These are phyloP conservation scores for Huntiella moniliformis DNA, from an alignment of 2,329 filamentous ascomycete species.

Conservation along the genomic window DNA sequence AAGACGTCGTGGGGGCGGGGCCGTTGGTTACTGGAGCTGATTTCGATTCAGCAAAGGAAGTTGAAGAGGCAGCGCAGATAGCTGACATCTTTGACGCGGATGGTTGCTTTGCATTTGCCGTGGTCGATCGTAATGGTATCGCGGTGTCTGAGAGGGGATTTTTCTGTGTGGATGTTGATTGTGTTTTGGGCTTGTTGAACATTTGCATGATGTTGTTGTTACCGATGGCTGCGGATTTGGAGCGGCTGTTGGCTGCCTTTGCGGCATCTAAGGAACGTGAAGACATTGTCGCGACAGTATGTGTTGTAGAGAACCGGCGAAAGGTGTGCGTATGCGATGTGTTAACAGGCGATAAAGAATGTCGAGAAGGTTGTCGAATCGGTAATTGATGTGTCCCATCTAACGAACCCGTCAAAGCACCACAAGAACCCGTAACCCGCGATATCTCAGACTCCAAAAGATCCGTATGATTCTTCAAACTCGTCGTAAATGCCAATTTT, in stretches of 20 bases:
- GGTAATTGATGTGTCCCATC: too few relatives aligned
- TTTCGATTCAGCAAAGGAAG: constrained; percentile 2
- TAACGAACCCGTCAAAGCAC: too few relatives aligned
- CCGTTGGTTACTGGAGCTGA: too few relatives aligned
- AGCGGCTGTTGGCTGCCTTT: neutral
- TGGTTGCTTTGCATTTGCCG: neutral
- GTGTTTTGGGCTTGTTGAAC: neutral
- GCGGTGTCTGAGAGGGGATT: neutral
- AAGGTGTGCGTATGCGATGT: too few relatives aligned
- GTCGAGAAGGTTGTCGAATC: too few relatives aligned
- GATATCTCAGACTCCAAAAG: too few relatives aligned
- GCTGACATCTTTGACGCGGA: constrained; percentile 7
- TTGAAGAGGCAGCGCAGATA: constrained; percentile 4
- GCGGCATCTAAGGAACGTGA: constrained; percentile 3
- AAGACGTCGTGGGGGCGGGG: neutral
- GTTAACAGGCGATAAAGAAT: too few relatives aligned
- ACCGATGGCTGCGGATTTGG: neutral
- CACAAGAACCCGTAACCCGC: too few relatives aligned
- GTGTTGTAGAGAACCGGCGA: too few relatives aligned
- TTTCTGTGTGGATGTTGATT: neutral
- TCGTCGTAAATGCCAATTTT: too few relatives aligned
- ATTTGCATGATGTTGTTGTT: constrained; percentile 8
- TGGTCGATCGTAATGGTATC: neutral
- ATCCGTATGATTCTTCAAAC: too few relatives aligned
- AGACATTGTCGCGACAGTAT: neutral